Evolutionary conservation across 495 filamentous ascomycete species (phyloP), one percentile per base, ranked within the genome.

Genomic region (Trichoderma reesei): DNA sequence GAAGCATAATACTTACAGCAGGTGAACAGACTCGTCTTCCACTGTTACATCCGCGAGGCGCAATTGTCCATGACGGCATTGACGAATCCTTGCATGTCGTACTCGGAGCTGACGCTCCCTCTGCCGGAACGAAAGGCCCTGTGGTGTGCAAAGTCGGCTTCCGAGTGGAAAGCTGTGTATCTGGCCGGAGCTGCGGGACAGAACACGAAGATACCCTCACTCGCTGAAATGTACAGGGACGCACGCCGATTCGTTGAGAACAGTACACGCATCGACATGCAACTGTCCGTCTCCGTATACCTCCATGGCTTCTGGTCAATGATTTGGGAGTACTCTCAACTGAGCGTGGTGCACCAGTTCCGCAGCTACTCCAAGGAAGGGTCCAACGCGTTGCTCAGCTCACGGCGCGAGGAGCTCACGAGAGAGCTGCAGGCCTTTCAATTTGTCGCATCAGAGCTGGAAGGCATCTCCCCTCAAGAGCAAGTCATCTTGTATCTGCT

Each of bases 41-140:
- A 84, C 65, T 69, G 81, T 4, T 85, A 85, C 61, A 64, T 83
- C 5, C 80, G 84, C 38, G 85, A 88, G 66, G 72, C 81, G 2
- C 83, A 88, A 64, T 75, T 81, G 0, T 82, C 83, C 0, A 79
- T 88, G 65, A 79, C 83, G 31, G 74, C 86, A 8, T 77, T 84
- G 13, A 75, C 78, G 59, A 83, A 79, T 64, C 81, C 83, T 0
- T 66, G 82, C 9, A 84, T 88, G 66, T 86, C 85, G 0, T 89
- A 88, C 67, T 77, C 85, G 1, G 86, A 89, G 65, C 67, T 89
- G 13, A 80, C 81, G 8, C 72, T 88, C 7, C 82, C 85, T 3
- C 68, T 89, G 13, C 85, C 86, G 0, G 76, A 76, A 34, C 73
- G 80, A 0, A 78, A 80, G 26, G 67, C 75, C 2, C 68, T 88